A percentile compares a stretch with the other conserved stretches of the same genome.
phyloP scores from a whole-genome alignment of 805 yeast genomes.

The Scheffersomyces lignosus region DNA sequence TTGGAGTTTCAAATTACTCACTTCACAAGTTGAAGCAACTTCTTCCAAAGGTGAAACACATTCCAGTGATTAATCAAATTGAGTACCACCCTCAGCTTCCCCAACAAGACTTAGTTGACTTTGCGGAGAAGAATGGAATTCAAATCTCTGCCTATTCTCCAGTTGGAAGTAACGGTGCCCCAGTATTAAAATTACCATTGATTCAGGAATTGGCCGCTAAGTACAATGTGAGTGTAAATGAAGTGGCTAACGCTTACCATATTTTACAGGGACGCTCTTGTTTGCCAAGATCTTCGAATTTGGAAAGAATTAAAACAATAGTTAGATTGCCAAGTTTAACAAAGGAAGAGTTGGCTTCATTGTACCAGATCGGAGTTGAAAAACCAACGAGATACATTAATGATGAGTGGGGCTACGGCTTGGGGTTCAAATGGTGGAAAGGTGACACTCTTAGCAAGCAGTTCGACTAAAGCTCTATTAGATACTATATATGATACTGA shows the following conservation, averaged over 20 bases:
- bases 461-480: neutral
- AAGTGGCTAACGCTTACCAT: conserved; percentile 61
- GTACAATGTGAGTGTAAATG: conserved; percentile 53
- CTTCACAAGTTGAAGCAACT: conserved; percentile 29
- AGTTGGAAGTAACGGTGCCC: conserved; percentile 66
- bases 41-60: conserved; percentile 30
- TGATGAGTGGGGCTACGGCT: conserved; percentile 38
- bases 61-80: conserved; percentile 57
- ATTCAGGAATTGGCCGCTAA: conserved; percentile 56
- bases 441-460: conserved; percentile 22
- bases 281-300: conserved; percentile 70
- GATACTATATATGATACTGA: too few species aligned
- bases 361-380: conserved; percentile 29
- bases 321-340: conserved; percentile 35
- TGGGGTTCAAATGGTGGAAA: conserved; percentile 39
- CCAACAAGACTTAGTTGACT: conserved; percentile 41
- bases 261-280: conserved; percentile 60
- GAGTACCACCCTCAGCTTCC: conserved; percentile 35
- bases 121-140: conserved; percentile 36
- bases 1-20: conserved; percentile 61
- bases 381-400: conserved; percentile 31
- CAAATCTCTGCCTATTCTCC: conserved; percentile 59
- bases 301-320: conserved; percentile 55
- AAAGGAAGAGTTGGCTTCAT: conserved; percentile 32
- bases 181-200: conserved; percentile 52